These are phyloP conservation scores for Hippophae rhamnoides DNA, from an alignment of 306 rosid genomes.

Conservation along the genomic window DNA sequence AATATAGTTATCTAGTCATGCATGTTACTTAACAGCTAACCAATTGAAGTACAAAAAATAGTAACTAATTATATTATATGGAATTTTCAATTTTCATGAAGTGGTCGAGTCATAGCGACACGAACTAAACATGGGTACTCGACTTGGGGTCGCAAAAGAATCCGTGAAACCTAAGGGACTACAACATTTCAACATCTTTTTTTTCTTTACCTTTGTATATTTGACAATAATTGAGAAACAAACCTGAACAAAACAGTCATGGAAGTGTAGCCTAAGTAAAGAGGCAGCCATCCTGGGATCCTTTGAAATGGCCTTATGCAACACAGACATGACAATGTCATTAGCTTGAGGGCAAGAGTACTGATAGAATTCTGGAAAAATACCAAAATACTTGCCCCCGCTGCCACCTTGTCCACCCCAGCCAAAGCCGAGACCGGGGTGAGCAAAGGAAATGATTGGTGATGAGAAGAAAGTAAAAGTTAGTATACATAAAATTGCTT, in stretches of 20 bases:
- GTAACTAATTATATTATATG: too few species aligned
- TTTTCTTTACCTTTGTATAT: background rate
- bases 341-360: slow-evolving; percentile 74
- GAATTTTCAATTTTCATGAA: too few species aligned
- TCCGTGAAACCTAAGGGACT: too few species aligned
- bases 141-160: too few species aligned
- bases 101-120: too few species aligned
- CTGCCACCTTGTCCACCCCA: slow-evolving; percentile 42
- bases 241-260: slow-evolving; percentile 80
- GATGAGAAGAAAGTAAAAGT: slow-evolving; percentile 19
- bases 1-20: background rate
- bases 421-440: slow-evolving; percentile 53
- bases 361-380: slow-evolving; percentile 55
- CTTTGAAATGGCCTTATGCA: slow-evolving; percentile 48
- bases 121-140: too few species aligned
- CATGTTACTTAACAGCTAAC: background rate
- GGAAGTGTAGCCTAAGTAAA: slow-evolving; percentile 75
- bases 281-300: slow-evolving; percentile 67
- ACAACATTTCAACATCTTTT: background rate
- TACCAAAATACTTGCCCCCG: slow-evolving; percentile 21
- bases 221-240: background rate
- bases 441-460: slow-evolving; percentile 26
- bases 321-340: slow-evolving; percentile 70
- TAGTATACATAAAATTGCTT: slow-evolving; percentile 14
- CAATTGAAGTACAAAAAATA: background rate